Evolutionary conservation across 306 rosid species (phyloP).

Genomic region (Cotoneaster glaucophyllus): DNA sequence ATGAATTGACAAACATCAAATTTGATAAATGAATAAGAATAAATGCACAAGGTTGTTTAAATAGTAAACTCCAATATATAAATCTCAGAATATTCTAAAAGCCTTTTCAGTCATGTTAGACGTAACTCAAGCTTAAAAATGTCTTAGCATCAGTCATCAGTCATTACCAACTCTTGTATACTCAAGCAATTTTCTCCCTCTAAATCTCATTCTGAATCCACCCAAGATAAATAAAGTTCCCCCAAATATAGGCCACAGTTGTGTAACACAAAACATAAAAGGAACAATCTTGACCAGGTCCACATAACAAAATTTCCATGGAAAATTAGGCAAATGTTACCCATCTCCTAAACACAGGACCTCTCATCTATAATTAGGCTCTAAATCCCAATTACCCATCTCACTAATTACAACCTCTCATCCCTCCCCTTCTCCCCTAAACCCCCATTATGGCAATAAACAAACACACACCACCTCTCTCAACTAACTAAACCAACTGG

Average conservation of each 20-base stretch:
- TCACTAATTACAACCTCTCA: slow-evolving; percentile 11
- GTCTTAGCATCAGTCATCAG: not conserved
- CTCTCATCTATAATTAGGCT: slow-evolving; percentile 19
- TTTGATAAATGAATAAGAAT: too few relatives aligned
- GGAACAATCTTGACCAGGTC: not conserved
- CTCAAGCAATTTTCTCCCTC: not conserved
- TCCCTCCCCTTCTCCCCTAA: slow-evolving; percentile 21
- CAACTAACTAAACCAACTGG: slow-evolving; percentile 44
- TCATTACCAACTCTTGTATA: not conserved
- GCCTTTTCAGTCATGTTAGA: too few relatives aligned
- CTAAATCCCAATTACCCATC: slow-evolving; percentile 5
- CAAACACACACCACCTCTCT: slow-evolving; percentile 24
- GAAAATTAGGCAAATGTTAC: not conserved
- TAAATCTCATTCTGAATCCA: not conserved
- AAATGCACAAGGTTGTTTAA: too few relatives aligned
- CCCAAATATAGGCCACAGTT: not conserved
- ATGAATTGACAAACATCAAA: too few relatives aligned
- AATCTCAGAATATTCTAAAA: too few relatives aligned
- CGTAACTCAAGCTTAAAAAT: not conserved
- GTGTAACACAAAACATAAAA: not conserved
- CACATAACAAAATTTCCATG: not conserved
- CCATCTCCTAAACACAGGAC: slow-evolving; percentile 9
- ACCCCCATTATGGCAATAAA: slow-evolving; percentile 19
- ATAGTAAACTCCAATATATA: too few relatives aligned
- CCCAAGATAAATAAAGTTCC: not conserved